phyloP scores from a whole-genome alignment of 2,329 filamentous ascomycete species.

The Hymenoscyphus repandus region DNA sequence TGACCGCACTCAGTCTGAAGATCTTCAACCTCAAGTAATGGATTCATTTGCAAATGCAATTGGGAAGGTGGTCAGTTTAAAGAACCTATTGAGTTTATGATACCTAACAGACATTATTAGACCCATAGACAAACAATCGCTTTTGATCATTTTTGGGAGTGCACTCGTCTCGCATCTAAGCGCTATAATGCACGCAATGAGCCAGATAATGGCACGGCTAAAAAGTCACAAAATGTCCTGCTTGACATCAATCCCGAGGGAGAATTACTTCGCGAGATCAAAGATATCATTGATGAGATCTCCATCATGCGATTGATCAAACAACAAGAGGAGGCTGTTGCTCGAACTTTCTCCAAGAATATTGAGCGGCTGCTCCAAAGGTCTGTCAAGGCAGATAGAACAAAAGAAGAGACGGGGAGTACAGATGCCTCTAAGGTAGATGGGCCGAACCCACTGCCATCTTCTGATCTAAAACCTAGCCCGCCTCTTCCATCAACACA shows the following conservation, averaged over 20 bases:
- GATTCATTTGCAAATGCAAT: slow-evolving; percentile 41
- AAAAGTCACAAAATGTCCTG: slow-evolving; percentile 17
- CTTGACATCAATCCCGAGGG: slow-evolving; percentile 40
- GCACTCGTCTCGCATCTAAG: slow-evolving; percentile 7
- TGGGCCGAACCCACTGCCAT: too few species aligned
- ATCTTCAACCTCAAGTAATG: slow-evolving; percentile 35
- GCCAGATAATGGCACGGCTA: slow-evolving; percentile 1
- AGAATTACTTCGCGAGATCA: slow-evolving; percentile 37
- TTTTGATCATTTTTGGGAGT: slow-evolving; percentile 34
- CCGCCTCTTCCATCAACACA: not conserved
- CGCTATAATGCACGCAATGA: slow-evolving; percentile 6
- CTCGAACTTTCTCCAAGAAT: slow-evolving; percentile 8
- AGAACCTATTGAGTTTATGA: not conserved
- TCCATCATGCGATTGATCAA: slow-evolving; percentile 39
- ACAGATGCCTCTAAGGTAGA: not conserved
- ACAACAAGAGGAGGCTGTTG: slow-evolving; percentile 20
- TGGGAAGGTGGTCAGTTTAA: slow-evolving; percentile 34
- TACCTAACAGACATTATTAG: not conserved
- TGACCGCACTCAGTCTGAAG: slow-evolving; percentile 31
- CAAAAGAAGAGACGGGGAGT: too few species aligned
- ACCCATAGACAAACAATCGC: slow-evolving; percentile 18
- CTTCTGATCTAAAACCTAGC: not conserved
- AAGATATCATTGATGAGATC: slow-evolving; percentile 41
- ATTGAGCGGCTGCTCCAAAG: slow-evolving; percentile 3
- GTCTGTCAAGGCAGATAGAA: not conserved